Conservation (phyloP, 2,329 filamentous ascomycete species). For the Colletotrichum cereale region DNA sequence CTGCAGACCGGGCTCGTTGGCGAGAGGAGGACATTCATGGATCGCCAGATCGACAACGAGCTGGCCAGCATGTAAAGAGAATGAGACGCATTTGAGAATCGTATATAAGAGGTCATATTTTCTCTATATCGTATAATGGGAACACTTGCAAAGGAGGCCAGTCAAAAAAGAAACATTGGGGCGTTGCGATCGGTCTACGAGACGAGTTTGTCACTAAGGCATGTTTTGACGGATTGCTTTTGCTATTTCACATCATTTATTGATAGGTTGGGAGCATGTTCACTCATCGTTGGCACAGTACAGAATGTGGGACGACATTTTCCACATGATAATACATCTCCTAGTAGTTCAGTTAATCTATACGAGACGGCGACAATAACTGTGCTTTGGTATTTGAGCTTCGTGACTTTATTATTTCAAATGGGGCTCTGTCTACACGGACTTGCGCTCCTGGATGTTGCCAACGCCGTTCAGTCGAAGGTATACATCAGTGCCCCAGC, state of each 20-base stretch:
- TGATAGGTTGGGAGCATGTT: conserved; percentile 16
- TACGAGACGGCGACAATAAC: not conserved
- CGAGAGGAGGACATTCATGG: conserved; percentile 89
- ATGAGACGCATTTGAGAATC: not conserved
- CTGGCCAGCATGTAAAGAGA: conserved; percentile 86
- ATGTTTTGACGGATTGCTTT: conserved; percentile 11
- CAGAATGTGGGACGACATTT: conserved; percentile 12
- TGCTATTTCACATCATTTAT: conserved; percentile 4
- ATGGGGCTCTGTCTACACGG: not conserved
- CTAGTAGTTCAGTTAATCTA: conserved; percentile 29
- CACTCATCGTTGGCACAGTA: conserved; percentile 10
- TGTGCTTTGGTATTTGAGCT: not conserved
- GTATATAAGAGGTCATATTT: conserved; percentile 31
- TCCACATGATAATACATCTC: conserved; percentile 38
- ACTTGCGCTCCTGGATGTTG: conserved; percentile 57
- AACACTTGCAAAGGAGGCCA: conserved; percentile 19
- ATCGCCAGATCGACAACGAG: conserved; percentile 92
- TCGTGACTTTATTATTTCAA: not conserved
- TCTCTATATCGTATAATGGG: conserved; percentile 27
- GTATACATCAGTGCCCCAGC: conserved; percentile 86
- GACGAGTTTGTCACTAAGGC: conserved; percentile 19
- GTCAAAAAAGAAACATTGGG: conserved; percentile 25
- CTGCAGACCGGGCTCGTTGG: conserved; percentile 89
- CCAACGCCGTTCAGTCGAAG: conserved; percentile 73
- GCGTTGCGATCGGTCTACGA: conserved; percentile 33